These are phyloP conservation scores for Geranium brycei DNA, from an alignment of 345 rosid species.

Conservation along the genomic window DNA sequence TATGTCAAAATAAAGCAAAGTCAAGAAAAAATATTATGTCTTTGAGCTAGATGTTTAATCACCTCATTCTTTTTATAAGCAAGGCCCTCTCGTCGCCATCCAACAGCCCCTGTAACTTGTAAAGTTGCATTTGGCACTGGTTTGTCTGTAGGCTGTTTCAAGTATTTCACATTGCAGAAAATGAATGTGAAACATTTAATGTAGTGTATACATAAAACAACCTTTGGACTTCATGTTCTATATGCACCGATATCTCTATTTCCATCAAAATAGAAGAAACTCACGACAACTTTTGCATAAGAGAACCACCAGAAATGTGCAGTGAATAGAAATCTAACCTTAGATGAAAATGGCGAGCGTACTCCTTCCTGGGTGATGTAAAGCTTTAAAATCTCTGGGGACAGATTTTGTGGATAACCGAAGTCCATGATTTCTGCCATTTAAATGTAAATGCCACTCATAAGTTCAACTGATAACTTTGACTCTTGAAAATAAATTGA, in stretches of 20 bases:
- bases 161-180: conserved; percentile 2
- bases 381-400: conserved; percentile 94
- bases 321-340: conserved; percentile 33
- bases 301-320: background rate
- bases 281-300: background rate
- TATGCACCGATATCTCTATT: background rate
- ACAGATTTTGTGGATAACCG: conserved; percentile 93
- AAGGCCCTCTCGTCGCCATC: conserved; percentile 99
- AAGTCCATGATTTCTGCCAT: conserved; percentile 94
- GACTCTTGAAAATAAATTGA: background rate
- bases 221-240: background rate
- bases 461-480: background rate
- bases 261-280: background rate
- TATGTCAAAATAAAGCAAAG: conserved; percentile 11
- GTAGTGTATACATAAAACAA: conserved; percentile 1
- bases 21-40: conserved; percentile 1
- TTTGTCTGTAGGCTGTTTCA: conserved; percentile 59
- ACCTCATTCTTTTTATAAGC: conserved; percentile 95
- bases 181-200: conserved; percentile 4
- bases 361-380: conserved; percentile 98
- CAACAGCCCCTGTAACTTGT: conserved; percentile 99
- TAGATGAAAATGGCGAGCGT: conserved; percentile 90
- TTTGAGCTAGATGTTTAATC: conserved; percentile 8
- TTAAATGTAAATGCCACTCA: background rate
- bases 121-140: conserved; percentile 96